Percentiles rank a stretch among this genome's conserved stretches.
Evolutionary conservation across 2,329 filamentous ascomycete genomes (phyloP).

Genomic region (Apiospora kogelbergensis): DNA sequence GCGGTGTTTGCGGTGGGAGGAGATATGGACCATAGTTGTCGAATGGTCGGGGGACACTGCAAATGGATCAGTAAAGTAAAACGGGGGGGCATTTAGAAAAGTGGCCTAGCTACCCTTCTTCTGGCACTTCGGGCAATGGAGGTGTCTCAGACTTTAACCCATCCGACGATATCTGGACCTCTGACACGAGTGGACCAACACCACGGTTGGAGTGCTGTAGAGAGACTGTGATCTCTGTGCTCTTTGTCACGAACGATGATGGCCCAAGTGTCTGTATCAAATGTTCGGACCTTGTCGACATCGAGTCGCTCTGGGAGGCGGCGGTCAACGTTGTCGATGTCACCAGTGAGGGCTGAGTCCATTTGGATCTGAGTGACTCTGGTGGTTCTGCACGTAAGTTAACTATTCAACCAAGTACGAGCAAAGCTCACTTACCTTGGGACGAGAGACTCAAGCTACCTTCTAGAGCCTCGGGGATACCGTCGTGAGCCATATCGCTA

Average conservation of each 20-base stretch:
- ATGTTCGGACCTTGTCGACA: conserved; percentile 29
- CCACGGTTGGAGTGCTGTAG: conserved; percentile 32
- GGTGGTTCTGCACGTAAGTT: conserved; percentile 19
- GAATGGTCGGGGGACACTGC: conserved; percentile 17
- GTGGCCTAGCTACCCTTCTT: conserved; percentile 25
- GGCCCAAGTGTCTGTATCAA: conserved; percentile 41
- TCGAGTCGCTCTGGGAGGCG: conserved; percentile 29
- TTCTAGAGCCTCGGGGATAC: conserved; percentile 18
- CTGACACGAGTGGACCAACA: conserved; percentile 33
- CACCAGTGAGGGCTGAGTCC: conserved; percentile 38
- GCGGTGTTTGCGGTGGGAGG: conserved; percentile 22
- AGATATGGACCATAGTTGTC: conserved; percentile 22
- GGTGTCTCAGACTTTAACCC: conserved; percentile 25
- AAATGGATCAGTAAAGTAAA: not conserved
- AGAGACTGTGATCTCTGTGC: conserved; percentile 38
- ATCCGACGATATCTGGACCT: conserved; percentile 38
- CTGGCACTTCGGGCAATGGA: conserved; percentile 30
- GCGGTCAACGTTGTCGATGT: conserved; percentile 34
- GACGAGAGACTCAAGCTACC: conserved; percentile 31
- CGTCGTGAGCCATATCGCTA: conserved; percentile 20
- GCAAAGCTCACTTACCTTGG: conserved; percentile 28
- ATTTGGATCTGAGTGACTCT: conserved; percentile 47
- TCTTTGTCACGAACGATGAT: conserved; percentile 42
- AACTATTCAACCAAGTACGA: conserved; percentile 8
- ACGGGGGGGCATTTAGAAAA: too few relatives aligned